Base-by-base conservation (phyloP, 2,329 filamentous ascomycete genomes). In the Colletotrichum noveboracense region DNA sequence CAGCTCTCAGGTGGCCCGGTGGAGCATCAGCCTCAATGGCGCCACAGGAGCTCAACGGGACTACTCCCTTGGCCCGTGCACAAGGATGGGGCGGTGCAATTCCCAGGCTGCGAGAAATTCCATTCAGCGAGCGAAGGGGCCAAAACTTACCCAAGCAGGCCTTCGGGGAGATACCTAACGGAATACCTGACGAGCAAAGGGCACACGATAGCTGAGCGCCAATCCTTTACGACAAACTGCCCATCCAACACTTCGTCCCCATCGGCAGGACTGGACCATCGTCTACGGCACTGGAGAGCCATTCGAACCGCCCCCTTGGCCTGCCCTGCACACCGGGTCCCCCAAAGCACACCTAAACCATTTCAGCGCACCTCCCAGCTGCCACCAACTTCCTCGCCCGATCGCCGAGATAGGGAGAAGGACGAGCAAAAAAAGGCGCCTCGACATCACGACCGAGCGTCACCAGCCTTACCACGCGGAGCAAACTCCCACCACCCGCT, bases 21-120 rank as follows among this genome's bases (percentile, higher is more conserved):
- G 52, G 36, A 65, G 56, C 66, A 14, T 34, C 13, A 73, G 71
- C 71, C 71, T 68, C 52, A 60, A 32, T 38, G 28, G 71, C 72
- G 72, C 72, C 72, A 72, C 72, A 75, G 12, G 26, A 71, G 69
- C 52, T 75, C 61, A 55, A 30, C 30, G 28, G 28, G 24, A 61
- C 26, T 18, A 61, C 26, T 38, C 32, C 21, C 64, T 18, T 75
- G 73, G 73, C 28, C 73, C 73, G 70, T 75, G 73, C 73, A 34
- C 62, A 4, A 7, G 72, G 64, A 64, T 73, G 73, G 43, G 73
- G 73, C 73, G 73, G 73, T 75, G 73, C 73, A 75, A 43, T 24
- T 68, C 52, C 69, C 64, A 75, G 70, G 73, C 70, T 75, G 70
- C 73, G 73, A 75, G 73, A 75, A 75, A 75, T 75, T 75, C 73